These are phyloP conservation scores for Protomyces arabidopsidicola DNA, from an alignment of 1,139 yeast genomes.

Conservation along the genomic window DNA sequence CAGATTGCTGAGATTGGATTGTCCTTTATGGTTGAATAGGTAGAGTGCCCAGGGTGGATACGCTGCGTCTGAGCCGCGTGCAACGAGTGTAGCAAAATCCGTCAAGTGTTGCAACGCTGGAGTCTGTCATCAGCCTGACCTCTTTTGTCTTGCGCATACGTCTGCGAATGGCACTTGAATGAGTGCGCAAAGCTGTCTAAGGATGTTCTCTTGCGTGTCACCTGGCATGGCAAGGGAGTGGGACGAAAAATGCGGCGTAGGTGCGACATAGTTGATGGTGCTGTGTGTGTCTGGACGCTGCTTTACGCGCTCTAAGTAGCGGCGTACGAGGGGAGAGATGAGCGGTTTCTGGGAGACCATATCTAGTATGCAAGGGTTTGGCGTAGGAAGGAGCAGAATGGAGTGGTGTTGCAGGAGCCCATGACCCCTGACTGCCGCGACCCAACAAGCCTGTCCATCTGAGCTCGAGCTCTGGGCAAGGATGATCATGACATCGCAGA, in stretches of 20 bases:
- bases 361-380: neutral
- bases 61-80: neutral
- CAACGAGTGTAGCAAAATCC: neutral
- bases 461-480: too few relatives aligned
- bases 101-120: neutral
- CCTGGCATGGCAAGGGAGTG: constrained; percentile 1
- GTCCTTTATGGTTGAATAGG: neutral
- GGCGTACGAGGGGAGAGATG: neutral
- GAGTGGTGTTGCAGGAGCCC: too few relatives aligned
- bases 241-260: neutral
- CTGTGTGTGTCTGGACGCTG: neutral
- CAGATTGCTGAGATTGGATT: neutral
- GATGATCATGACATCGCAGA: too few relatives aligned
- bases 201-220: neutral
- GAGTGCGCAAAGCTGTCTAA: neutral
- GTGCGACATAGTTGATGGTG: neutral
- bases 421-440: too few relatives aligned
- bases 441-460: too few relatives aligned
- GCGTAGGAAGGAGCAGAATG: neutral
- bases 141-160: neutral
- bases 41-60: neutral
- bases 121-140: too few relatives aligned
- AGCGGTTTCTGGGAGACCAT: neutral
- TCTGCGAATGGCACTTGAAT: neutral
- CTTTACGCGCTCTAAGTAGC: neutral